A percentile compares a stretch with the other conserved stretches of the same genome.
phyloP scores from a whole-genome alignment of 2,329 filamentous ascomycete species.

The Pseudofabraea citricarpa region DNA sequence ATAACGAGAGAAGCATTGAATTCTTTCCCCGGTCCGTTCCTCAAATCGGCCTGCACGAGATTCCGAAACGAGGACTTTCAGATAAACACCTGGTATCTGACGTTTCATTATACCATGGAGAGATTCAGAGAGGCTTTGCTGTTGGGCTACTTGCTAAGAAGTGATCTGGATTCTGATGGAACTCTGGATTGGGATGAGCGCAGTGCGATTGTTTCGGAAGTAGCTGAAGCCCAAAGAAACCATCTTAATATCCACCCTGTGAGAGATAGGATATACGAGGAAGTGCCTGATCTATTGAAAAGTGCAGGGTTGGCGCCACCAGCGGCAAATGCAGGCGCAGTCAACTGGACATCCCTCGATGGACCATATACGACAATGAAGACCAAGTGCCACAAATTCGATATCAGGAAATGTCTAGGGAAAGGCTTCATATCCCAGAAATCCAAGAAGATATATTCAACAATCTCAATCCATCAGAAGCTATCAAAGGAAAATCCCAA shows the following conservation, averaged over 20 bases:
- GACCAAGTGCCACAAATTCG: slow-evolving; percentile 35
- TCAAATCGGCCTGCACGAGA: slow-evolving; percentile 33
- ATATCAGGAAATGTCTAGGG: slow-evolving; percentile 35
- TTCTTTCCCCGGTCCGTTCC: slow-evolving; percentile 34
- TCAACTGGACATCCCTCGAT: slow-evolving; percentile 37
- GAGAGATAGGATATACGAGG: slow-evolving; percentile 34
- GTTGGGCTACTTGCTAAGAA: slow-evolving; percentile 37
- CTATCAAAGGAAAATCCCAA: slow-evolving; percentile 32
- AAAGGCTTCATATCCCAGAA: slow-evolving; percentile 33
- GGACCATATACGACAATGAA: slow-evolving; percentile 35
- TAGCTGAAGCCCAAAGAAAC: slow-evolving; percentile 31
- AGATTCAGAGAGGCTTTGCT: slow-evolving; percentile 36
- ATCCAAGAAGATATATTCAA: slow-evolving; percentile 33
- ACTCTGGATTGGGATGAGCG: slow-evolving; percentile 36
- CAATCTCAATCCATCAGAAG: slow-evolving; percentile 33
- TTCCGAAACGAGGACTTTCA: slow-evolving; percentile 39
- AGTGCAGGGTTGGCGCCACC: slow-evolving; percentile 34
- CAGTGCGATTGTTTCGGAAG: slow-evolving; percentile 29
- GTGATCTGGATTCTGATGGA: slow-evolving; percentile 32
- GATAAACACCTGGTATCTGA: slow-evolving; percentile 37
- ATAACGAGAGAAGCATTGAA: slow-evolving; percentile 35
- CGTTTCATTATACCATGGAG: slow-evolving; percentile 40
- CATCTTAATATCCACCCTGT: slow-evolving; percentile 28
- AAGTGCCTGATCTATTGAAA: slow-evolving; percentile 28
- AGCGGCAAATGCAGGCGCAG: slow-evolving; percentile 33